phyloP scores from a whole-genome alignment of 805 yeast species.

The Kluyveromyces nonfermentans region DNA sequence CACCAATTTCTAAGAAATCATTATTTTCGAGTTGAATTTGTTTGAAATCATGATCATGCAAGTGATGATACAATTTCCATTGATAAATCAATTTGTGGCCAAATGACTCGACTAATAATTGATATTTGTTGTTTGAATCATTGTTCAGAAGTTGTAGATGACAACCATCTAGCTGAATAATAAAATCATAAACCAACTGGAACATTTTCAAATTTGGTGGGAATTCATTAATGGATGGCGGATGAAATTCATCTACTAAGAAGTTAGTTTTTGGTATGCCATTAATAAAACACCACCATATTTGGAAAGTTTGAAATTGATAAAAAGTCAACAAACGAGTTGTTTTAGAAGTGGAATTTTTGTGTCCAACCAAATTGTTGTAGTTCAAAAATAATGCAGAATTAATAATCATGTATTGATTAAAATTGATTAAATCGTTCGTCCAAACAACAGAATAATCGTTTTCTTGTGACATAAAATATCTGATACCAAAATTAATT shows the following conservation, averaged over 20 bases:
- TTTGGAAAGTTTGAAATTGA: constrained; percentile 23
- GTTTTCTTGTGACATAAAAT: constrained; percentile 17
- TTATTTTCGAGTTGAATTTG: constrained; percentile 12
- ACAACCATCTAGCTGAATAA: constrained; percentile 18
- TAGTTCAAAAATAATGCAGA: constrained; percentile 20
- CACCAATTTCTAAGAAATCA: constrained; percentile 21
- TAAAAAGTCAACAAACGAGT: constrained; percentile 18
- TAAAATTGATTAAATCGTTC: constrained; percentile 4
- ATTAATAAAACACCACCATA: constrained; percentile 25
- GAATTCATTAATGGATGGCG: constrained; percentile 13
- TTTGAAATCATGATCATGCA: constrained; percentile 16
- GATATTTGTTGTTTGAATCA: constrained; percentile 10
- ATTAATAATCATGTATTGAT: constrained; percentile 11
- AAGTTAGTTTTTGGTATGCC: constrained; percentile 23
- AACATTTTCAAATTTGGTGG: constrained; percentile 19
- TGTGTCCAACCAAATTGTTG: constrained; percentile 6
- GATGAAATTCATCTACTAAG: constrained; percentile 19
- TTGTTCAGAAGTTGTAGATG: constrained; percentile 13
- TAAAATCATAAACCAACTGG: constrained; percentile 12
- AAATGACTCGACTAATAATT: constrained; percentile 16
- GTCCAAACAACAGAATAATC: constrained; percentile 4
- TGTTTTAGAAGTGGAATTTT: constrained; percentile 1
- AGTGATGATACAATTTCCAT: constrained; percentile 20
- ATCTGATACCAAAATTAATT: constrained; percentile 17
- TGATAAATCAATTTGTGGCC: constrained; percentile 12